Percentiles rank a stretch among this genome's conserved stretches.
These are phyloP conservation scores for Hura crepitans DNA, from an alignment of 441 rosid species.

Conservation along the genomic window DNA sequence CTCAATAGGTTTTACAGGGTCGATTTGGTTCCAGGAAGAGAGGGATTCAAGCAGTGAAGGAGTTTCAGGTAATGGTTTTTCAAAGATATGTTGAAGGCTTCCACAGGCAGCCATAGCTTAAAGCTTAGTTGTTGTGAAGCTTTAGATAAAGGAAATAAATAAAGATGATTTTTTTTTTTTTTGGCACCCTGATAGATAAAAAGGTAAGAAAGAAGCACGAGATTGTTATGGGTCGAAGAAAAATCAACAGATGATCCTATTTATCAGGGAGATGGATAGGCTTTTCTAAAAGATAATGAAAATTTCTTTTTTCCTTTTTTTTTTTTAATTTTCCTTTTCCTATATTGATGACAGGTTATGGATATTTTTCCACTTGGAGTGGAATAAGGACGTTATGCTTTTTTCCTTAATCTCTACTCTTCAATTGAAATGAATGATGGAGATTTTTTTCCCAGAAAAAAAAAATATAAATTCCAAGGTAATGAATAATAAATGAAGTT, in stretches of 20 bases:
- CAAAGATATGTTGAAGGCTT: constrained; percentile 66
- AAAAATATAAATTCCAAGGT: background rate
- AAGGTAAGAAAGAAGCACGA: constrained; percentile 26
- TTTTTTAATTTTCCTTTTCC: background rate
- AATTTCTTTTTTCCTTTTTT: background rate
- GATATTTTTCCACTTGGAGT: constrained; percentile 19
- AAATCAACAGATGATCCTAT: constrained; percentile 36
- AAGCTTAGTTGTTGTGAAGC: background rate
- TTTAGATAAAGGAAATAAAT: background rate
- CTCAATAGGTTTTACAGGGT: constrained; percentile 31
- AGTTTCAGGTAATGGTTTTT: constrained; percentile 47
- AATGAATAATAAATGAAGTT: background rate
- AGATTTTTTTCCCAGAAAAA: too few relatives aligned
- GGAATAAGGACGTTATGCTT: background rate
- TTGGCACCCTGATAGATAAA: background rate
- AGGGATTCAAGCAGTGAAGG: constrained; percentile 51
- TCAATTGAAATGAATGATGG: too few relatives aligned
- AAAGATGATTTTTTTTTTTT: background rate
- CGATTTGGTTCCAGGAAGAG: constrained; percentile 57
- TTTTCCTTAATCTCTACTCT: too few relatives aligned
- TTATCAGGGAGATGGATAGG: constrained; percentile 20
- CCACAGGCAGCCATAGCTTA: constrained; percentile 66
- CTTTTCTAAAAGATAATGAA: background rate
- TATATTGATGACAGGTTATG: background rate
- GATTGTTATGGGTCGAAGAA: constrained; percentile 31